Base-by-base conservation (phyloP, 805 yeast species). In the Candida fluviatilis region DNA sequence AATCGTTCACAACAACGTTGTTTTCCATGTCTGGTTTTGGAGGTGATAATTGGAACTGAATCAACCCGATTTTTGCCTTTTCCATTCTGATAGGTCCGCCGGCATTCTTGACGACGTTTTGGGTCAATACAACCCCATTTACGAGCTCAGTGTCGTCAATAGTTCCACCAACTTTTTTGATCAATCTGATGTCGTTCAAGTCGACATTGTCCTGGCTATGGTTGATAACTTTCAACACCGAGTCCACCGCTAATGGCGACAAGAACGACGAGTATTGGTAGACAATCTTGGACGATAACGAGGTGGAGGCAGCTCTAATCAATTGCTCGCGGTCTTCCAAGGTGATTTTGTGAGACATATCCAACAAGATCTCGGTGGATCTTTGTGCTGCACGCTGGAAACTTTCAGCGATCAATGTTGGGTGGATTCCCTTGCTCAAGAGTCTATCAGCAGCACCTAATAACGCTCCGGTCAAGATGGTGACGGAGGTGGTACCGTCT, bases 11-110 rank as follows among this genome's bases (percentile, higher is more conserved):
- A 41, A 93, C 95, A 35, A 93, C 91, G 58, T 90, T 91, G 64
- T 93, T 93, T 69, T 93, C 99, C 84, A 95, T 84, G 58, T 89
- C 97, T 15, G 97, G 97, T 60, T 89, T 89, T 48, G 97, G 97
- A 17, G 97, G 96, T 15, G 96, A 87, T 46, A 89, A 76, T 72
- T 86, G 99, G 71, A 86, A 93, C 71, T 89, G 99, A 55, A 85
- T 78, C 56, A 85, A 76, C 19, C 85, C 98, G 58, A 88, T 88
- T 49, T 75, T 76, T 12, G 99, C 98, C 71, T 90, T 91, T 59
- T 93, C 99, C 60, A 87, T 76, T 58, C 97, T 79, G 4, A 88
- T 75, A 43, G 99, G 98, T 12, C 98, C 98, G 35, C 96, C 96
- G 1, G 96, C 97, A 43, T 76, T 69, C 59, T 89, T 91, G 43